Percentiles rank a stretch among this genome's conserved stretches.
phyloP scores from a whole-genome alignment of 2,329 filamentous ascomycete species.

The Xylariaceae sp. region DNA sequence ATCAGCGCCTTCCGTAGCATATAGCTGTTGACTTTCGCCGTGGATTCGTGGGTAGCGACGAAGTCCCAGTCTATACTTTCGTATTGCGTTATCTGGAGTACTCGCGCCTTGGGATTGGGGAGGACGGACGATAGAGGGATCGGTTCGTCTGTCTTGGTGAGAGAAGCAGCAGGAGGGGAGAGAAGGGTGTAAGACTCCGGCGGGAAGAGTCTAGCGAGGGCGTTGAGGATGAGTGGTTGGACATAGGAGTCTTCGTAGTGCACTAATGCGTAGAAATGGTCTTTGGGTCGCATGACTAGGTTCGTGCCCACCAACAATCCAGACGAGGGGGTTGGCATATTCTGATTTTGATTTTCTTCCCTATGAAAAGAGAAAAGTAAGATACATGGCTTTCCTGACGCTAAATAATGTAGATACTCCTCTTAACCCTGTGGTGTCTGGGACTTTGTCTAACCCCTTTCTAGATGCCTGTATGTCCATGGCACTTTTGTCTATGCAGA shows the following conservation, averaged over 20 bases:
- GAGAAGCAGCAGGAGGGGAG: constrained; percentile 34
- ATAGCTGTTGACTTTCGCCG: constrained; percentile 79
- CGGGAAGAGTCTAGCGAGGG: constrained; percentile 64
- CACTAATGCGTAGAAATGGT: constrained; percentile 66
- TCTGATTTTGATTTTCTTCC: neutral
- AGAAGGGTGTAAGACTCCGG: constrained; percentile 54
- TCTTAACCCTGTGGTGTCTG: no score
- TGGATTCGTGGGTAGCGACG: constrained; percentile 58
- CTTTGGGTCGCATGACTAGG: constrained; percentile 24
- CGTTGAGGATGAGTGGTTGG: constrained; percentile 75
- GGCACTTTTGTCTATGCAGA: constrained; percentile 16
- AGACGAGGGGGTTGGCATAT: constrained; percentile 1
- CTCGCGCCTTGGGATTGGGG: constrained; percentile 38
- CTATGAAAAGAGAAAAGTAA: neutral
- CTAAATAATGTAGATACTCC: constrained; percentile 5
- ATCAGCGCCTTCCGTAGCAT: constrained; percentile 95
- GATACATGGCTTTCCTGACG: constrained; percentile 23
- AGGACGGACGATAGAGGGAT: constrained; percentile 38
- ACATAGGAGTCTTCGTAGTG: constrained; percentile 88
- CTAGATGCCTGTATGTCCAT: neutral
- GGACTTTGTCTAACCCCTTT: neutral
- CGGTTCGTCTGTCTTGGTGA: constrained; percentile 4
- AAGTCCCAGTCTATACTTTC: constrained; percentile 84
- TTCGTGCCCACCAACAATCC: constrained; percentile 15
- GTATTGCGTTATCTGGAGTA: constrained; percentile 83